phyloP scores from a whole-genome alignment of 306 rosid genomes.

The Quercus suber region DNA sequence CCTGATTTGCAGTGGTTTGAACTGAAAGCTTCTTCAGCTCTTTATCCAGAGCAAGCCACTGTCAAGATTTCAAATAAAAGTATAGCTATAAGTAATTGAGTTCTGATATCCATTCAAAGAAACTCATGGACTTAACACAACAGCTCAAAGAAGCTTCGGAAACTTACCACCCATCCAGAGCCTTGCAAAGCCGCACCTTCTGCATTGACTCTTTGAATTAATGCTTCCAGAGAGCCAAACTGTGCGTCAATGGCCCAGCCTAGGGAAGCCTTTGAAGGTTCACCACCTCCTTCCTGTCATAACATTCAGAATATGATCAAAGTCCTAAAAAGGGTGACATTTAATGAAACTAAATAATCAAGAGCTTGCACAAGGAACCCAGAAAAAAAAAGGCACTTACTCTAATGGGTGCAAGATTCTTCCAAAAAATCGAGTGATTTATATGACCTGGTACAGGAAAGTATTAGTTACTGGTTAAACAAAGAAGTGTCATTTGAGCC shows the following conservation, averaged over 20 bases:
- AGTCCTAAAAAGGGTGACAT: not conserved
- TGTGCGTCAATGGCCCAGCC: slow-evolving; percentile 45
- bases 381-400: slow-evolving; percentile 15
- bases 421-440: slow-evolving; percentile 55
- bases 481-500: not conserved
- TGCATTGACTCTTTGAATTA: slow-evolving; percentile 37
- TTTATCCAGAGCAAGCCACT: slow-evolving; percentile 44
- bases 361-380: not conserved
- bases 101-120: not conserved
- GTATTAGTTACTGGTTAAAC: not conserved
- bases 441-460: slow-evolving; percentile 22
- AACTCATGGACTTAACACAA: too few species aligned
- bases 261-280: slow-evolving; percentile 38
- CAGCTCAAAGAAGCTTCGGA: not conserved
- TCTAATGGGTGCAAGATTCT: slow-evolving; percentile 39
- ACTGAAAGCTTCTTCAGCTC: slow-evolving; percentile 31
- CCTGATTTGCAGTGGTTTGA: slow-evolving; percentile 39
- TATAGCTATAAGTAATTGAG: not conserved
- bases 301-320: not conserved
- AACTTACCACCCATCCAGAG: slow-evolving; percentile 67
- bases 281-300: slow-evolving; percentile 55
- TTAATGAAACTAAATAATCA: not conserved
- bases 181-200: slow-evolving; percentile 64
- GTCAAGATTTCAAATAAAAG: not conserved
- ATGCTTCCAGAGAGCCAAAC: slow-evolving; percentile 43